Evolutionary conservation across 2,329 filamentous ascomycete species (phyloP).

Genomic region (Fusarium keratoplasticum): DNA sequence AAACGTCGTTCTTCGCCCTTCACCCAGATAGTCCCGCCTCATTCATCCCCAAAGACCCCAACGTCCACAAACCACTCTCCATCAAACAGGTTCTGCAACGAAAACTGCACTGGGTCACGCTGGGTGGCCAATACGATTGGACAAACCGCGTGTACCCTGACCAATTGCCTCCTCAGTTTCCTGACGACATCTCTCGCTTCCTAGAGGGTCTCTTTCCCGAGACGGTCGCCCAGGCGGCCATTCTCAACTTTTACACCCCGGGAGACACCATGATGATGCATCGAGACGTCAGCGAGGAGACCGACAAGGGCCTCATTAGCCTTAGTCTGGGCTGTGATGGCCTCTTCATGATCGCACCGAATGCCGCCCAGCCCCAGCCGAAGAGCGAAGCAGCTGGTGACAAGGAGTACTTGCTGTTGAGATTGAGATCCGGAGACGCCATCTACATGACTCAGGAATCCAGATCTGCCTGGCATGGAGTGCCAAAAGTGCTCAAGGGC

Average conservation of each 20-base stretch:
- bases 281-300: constrained; percentile 90
- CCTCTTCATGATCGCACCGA: constrained; percentile 85
- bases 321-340: constrained; percentile 91
- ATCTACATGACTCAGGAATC: constrained; percentile 88
- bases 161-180: constrained; percentile 77
- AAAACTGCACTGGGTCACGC: constrained; percentile 91
- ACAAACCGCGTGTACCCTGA: constrained; percentile 84
- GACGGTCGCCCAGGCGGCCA: constrained; percentile 87
- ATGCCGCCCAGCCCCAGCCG: constrained; percentile 43
- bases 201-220: constrained; percentile 78
- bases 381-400: constrained; percentile 38
- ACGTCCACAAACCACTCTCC: constrained; percentile 79
- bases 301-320: constrained; percentile 82
- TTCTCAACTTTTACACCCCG: constrained; percentile 92
- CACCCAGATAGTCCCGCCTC: constrained; percentile 62
- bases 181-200: constrained; percentile 75
- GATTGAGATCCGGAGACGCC: constrained; percentile 85
- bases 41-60: constrained; percentile 75
- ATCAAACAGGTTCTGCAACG: constrained; percentile 78
- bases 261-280: constrained; percentile 94
- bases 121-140: constrained; percentile 98
- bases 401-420: constrained; percentile 69
- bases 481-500: constrained; percentile 83
- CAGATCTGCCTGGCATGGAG: constrained; percentile 94
- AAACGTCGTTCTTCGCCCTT: constrained; percentile 66